Evolutionary conservation across 169 alveolate genomes (phyloP).

Genomic region (Babesia bigemina): DNA sequence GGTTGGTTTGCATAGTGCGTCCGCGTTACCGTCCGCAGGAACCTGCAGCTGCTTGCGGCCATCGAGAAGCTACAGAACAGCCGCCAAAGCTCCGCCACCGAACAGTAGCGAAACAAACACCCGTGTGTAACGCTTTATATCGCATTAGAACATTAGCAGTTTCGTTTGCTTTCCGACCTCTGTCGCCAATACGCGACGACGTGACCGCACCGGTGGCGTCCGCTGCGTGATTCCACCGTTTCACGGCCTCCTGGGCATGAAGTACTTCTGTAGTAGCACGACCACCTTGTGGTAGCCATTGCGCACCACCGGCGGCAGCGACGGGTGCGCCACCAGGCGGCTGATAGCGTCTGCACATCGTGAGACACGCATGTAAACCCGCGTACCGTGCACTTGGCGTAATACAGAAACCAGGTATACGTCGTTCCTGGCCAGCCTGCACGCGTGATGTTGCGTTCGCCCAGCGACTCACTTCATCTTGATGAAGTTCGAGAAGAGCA

Average conservation of each 20-base stretch:
- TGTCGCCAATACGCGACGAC: too few relatives aligned
- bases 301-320: slow-evolving; percentile 11
- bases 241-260: slow-evolving; percentile 13
- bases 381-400: slow-evolving; percentile 24
- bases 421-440: slow-evolving; percentile 26
- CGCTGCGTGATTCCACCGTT: too few relatives aligned
- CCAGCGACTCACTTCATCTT: slow-evolving; percentile 22
- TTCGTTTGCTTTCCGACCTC: too few relatives aligned
- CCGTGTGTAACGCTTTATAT: too few relatives aligned
- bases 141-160: too few relatives aligned
- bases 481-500: slow-evolving; percentile 51
- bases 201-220: too few relatives aligned
- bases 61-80: slow-evolving; percentile 51
- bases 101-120: background rate
- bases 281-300: background rate
- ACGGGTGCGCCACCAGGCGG: background rate
- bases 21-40: slow-evolving; percentile 8
- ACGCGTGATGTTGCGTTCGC: background rate
- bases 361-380: background rate
- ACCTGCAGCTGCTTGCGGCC: slow-evolving; percentile 36
- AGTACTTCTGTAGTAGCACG: background rate
- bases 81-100: background rate
- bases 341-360: background rate
- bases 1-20: background rate
- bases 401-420: slow-evolving; percentile 7